These are phyloP conservation scores for Singerocomus inundabilis DNA, from an alignment of 1,284 basidiomycete genomes.

Conservation along the genomic window DNA sequence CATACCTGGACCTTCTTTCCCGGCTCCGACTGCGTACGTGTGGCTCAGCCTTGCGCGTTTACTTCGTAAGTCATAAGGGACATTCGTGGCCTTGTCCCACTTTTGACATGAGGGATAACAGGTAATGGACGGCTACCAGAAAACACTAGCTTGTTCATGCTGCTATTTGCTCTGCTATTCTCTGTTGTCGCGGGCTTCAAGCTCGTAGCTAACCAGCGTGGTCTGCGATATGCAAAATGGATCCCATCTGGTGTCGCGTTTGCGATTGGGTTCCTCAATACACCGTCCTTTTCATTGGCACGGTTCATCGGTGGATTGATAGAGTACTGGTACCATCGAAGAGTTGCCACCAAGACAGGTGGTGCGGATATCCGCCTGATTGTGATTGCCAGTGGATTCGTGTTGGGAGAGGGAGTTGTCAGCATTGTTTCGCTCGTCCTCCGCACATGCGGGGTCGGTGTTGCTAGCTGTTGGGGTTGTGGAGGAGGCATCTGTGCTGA, in stretches of 20 bases:
- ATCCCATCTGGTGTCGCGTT: constrained; percentile 91
- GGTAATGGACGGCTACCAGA: constrained; percentile 82
- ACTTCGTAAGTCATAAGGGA: constrained; percentile 59
- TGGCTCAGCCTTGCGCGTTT: constrained; percentile 92
- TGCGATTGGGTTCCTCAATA: constrained; percentile 90
- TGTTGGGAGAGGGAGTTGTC: constrained; percentile 90
- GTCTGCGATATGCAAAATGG: constrained; percentile 58
- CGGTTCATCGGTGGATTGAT: constrained; percentile 85
- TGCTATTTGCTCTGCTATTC: constrained; percentile 72
- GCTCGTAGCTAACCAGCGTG: constrained; percentile 50
- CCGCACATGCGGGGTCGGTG: constrained; percentile 71
- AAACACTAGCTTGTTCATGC: constrained; percentile 80
- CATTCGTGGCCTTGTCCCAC: not conserved
- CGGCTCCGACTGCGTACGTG: constrained; percentile 89
- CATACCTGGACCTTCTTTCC: constrained; percentile 88
- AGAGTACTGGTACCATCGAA: constrained; percentile 67
- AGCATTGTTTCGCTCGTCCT: constrained; percentile 80
- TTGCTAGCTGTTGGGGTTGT: constrained; percentile 85
- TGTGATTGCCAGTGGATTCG: constrained; percentile 92
- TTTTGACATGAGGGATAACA: constrained; percentile 31
- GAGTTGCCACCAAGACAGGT: constrained; percentile 42
- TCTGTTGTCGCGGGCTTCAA: constrained; percentile 68
- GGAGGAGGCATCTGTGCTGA: constrained; percentile 68
- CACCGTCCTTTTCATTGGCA: constrained; percentile 92
- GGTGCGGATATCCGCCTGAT: constrained; percentile 72